Base-by-base conservation (phyloP, 202 grass and related monocot species). In the Zizania palustris region DNA sequence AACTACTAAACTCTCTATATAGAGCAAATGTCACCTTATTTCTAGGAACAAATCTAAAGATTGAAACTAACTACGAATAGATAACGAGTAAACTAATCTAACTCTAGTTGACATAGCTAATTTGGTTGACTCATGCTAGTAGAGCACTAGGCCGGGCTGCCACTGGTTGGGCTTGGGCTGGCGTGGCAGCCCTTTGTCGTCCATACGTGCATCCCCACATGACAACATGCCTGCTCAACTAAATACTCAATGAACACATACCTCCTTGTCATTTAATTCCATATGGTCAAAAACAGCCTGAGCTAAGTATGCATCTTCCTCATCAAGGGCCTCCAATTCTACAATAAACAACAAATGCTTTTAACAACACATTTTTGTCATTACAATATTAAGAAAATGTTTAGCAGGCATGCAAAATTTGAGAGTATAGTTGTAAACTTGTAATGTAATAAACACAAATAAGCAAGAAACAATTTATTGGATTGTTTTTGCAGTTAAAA, bases 221-320 rank as follows among this genome's bases (percentile, higher is more conserved):
- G 11, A 48, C 9, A 16, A 83, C 46, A 16, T 62, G 7, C 8
- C 1, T 49, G 53, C 21, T 80, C 34, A 75, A 50, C 73, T 46
- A 74, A 65, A 69, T 46, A 14, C 13, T 58, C 46, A 45, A 45
- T 63, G 37, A 79, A 63, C 16, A 1, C 53, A 81, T 90, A 98
- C 91, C 91, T 90, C 69, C 3, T 73, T 81, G 35, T 92, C 85
- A 83, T 81, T 94, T 85, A 94, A 71, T 73, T 94, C 85, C 91
- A 98, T 92, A 75, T 92, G 89, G 15, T 98, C 85, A 70, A 90
- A 88, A 92, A 86, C 83, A 69, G 78, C 63, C 51, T 85, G 77
- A 70, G 89, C 89, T 80, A 98, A 88, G 80, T 98, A 94, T 83
- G 78, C 85, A 83, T 98, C 95, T 86, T 92, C 91, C 80, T 95